Conservation (phyloP, 441 rosid species). For the Pelargonium cotyledonis region DNA sequence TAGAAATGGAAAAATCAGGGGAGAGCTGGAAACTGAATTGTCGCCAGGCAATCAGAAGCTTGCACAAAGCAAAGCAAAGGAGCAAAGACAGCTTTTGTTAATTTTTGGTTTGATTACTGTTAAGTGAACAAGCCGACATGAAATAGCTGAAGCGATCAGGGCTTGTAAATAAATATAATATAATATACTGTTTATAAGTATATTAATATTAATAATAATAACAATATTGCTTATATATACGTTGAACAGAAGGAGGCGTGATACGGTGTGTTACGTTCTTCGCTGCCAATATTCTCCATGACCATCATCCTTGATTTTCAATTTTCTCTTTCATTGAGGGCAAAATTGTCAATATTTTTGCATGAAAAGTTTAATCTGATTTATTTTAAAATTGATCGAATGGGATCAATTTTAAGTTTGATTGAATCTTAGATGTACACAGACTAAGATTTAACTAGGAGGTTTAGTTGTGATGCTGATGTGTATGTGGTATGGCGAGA, state of each 20-base stretch:
- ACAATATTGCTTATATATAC: background rate
- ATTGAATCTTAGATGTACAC: too few relatives aligned
- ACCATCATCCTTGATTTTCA: background rate
- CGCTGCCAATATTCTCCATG: background rate
- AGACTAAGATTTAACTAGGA: too few relatives aligned
- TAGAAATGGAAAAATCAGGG: background rate
- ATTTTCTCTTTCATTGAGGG: background rate
- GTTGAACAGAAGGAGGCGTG: slow-evolving; percentile 1
- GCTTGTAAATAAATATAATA: slow-evolving; percentile 18
- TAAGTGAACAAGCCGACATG: slow-evolving; percentile 68
- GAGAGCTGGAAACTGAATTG: slow-evolving; percentile 42
- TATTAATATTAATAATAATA: background rate
- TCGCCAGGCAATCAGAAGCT: slow-evolving; percentile 69
- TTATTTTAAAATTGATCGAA: too few relatives aligned
- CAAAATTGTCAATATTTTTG: too few relatives aligned
- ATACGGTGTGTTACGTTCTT: slow-evolving; percentile 3
- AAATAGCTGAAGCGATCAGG: slow-evolving; percentile 39
- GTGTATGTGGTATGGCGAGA: too few relatives aligned
- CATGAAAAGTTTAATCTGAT: too few relatives aligned
- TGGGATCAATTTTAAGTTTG: too few relatives aligned
- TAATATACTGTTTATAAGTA: background rate
- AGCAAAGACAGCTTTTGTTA: slow-evolving; percentile 37
- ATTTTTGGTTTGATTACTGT: slow-evolving; percentile 17
- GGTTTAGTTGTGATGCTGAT: too few relatives aligned
- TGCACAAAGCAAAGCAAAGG: slow-evolving; percentile 40